Evolutionary conservation across 225 moss, liverwort and hornwort genomes (phyloP).

Genomic region (Bryum argenteum): DNA sequence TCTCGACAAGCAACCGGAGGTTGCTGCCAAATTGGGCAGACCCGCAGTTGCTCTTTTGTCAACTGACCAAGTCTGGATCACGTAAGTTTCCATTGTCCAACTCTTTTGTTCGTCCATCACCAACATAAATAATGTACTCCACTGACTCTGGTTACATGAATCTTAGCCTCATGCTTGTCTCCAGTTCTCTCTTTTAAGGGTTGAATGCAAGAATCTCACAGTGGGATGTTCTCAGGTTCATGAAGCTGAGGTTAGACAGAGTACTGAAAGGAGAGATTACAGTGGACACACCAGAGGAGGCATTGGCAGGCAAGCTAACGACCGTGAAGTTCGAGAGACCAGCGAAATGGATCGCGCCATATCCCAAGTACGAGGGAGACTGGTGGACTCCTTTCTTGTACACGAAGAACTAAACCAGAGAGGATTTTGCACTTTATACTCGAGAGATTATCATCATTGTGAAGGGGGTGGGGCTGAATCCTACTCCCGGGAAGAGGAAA

Average conservation of each 20-base stretch:
- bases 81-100: conserved; percentile 54
- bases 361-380: conserved; percentile 85
- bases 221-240: conserved; percentile 38
- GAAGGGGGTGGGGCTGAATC: conserved; percentile 21
- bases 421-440: conserved; percentile 41
- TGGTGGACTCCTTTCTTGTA: conserved; percentile 98
- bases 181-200: not conserved
- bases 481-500: conserved; percentile 12
- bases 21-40: conserved; percentile 68
- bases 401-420: conserved; percentile 44
- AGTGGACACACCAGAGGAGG: conserved; percentile 65
- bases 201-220: not conserved
- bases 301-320: conserved; percentile 64
- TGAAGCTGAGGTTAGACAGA: conserved; percentile 61
- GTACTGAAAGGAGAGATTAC: conserved; percentile 81
- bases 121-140: not conserved
- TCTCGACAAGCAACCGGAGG: conserved; percentile 75
- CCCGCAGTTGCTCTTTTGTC: conserved; percentile 89
- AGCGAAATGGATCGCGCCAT: conserved; percentile 85
- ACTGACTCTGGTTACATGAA: not conserved
- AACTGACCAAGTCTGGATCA: conserved; percentile 95
- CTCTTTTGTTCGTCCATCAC: not conserved
- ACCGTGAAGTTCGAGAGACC: conserved; percentile 78
- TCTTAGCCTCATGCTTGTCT: not conserved
- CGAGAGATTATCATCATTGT: conserved; percentile 14